A percentile compares a stretch with the other conserved stretches of the same genome.
phyloP scores from a whole-genome alignment of 2,329 filamentous ascomycete species.

The Fusarium tricinctum region DNA sequence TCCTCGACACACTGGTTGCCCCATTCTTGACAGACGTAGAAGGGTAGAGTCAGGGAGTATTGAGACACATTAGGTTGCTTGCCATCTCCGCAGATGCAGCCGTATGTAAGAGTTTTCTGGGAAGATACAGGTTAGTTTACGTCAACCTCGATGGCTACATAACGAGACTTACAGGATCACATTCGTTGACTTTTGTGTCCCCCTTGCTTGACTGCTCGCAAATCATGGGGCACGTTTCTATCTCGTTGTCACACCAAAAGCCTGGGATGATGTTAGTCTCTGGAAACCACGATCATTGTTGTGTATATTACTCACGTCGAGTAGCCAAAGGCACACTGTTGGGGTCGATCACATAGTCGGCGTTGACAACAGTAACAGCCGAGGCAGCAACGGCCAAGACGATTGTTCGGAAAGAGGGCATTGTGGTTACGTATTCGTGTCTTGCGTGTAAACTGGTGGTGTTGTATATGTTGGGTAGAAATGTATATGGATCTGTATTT shows the following conservation, averaged over 20 bases:
- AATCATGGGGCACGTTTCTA: constrained; percentile 76
- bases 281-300: neutral
- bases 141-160: constrained; percentile 31
- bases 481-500: constrained; percentile 21
- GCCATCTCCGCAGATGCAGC: constrained; percentile 78
- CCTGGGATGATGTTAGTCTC: constrained; percentile 57
- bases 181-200: constrained; percentile 72
- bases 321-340: constrained; percentile 65
- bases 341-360: constrained; percentile 74
- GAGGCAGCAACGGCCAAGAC: constrained; percentile 67
- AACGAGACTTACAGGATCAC: constrained; percentile 69
- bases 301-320: constrained; percentile 61
- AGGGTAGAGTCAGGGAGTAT: constrained; percentile 84
- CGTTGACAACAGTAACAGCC: constrained; percentile 66
- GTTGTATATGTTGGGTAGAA: constrained; percentile 20
- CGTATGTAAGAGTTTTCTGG: constrained; percentile 73
- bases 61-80: constrained; percentile 78
- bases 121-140: constrained; percentile 9
- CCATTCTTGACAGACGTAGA: constrained; percentile 80
- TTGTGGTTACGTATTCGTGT: constrained; percentile 51
- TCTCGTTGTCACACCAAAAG: constrained; percentile 76
- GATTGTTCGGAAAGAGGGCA: constrained; percentile 69
- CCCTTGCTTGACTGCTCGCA: constrained; percentile 72
- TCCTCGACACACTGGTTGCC: constrained; percentile 74
- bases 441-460: constrained; percentile 9